Evolutionary conservation across 2,329 filamentous ascomycete species (phyloP), one percentile per base, ranked within the genome.

Genomic region (Penicillium sp.): DNA sequence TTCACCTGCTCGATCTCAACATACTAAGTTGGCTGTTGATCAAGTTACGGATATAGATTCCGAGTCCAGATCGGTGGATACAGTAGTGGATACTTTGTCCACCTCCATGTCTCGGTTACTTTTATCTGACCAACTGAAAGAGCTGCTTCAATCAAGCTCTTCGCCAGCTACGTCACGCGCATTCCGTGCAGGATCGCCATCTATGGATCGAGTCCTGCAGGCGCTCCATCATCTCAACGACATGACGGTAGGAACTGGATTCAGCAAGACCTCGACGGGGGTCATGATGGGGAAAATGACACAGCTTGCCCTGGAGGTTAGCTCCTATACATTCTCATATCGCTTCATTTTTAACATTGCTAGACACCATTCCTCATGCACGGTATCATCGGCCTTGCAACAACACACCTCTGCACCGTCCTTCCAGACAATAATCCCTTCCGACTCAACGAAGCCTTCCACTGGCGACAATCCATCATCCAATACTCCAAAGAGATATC

Each of bases 381-480:
- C 42, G 52, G 55, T 20, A 47, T 65, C 13, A 53, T 65, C 30
- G 63, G 54, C 3, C 45, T 52, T 12, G 52, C 60, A 25, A 57
- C 54, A 4, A 55, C 53, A 10, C 57, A 61, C 33, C 53, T 65
- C 26, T 52, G 54, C 31, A 52, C 52, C 29, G 34, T 54, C 7
- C 26, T 57, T 15, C 51, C 55, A 1, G 47, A 55, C 10, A 54
- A 52, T 13, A 52, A 37, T 30, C 42, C 42, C 7, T 60, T 56
- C 48, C 52, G 48, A 18, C 17, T 61, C 4, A 47, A 52, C 20
- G 59, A 59, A 47, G 51, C 57, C 3, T 60, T 61, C 38, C 65
- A 67, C 43, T 67, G 63, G 61, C 57, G 62, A 35, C 54, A 54
- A 17, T 56, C 63, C 8, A 56, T 68, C 20, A 47, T 42, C 5